Percentiles rank a stretch among this genome's conserved stretches.
Evolutionary conservation across 495 filamentous ascomycete genomes (phyloP).

Genomic region (Xanthoparmelia taractica): DNA sequence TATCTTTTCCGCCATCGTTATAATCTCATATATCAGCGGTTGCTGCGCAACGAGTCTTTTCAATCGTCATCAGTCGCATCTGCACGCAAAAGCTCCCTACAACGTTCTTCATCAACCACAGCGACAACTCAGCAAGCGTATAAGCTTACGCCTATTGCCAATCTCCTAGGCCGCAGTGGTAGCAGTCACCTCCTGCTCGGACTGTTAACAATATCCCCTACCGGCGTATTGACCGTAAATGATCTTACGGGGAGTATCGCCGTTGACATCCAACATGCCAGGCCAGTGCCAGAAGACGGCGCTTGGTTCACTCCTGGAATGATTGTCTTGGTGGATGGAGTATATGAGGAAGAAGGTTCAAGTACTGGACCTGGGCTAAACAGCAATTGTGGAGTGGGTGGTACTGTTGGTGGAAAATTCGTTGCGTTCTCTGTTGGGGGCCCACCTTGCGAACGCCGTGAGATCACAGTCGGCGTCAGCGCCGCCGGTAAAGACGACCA

Average conservation of each 20-base stretch:
- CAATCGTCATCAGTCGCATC: conserved; percentile 50
- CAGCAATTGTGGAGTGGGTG: conserved; percentile 71
- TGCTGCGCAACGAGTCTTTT: conserved; percentile 88
- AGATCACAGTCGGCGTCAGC: conserved; percentile 64
- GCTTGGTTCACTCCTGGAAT: conserved; percentile 90
- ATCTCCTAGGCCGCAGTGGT: conserved; percentile 82
- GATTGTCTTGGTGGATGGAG: conserved; percentile 88
- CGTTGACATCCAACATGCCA: conserved; percentile 73
- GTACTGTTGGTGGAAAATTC: conserved; percentile 81
- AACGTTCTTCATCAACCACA: conserved; percentile 49
- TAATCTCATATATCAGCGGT: conserved; percentile 79
- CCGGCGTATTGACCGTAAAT: conserved; percentile 71
- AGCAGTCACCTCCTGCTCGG: conserved; percentile 82
- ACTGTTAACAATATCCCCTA: conserved; percentile 70
- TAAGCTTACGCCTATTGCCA: conserved; percentile 87
- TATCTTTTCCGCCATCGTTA: conserved; percentile 80
- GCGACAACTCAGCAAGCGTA: conserved; percentile 53
- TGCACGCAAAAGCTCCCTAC: conserved; percentile 31
- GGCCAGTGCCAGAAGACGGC: conserved; percentile 72
- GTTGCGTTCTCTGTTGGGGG: conserved; percentile 82
- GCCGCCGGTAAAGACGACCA: conserved; percentile 44
- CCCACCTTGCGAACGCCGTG: conserved; percentile 79
- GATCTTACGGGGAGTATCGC: conserved; percentile 82
- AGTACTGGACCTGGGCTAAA: conserved; percentile 58
- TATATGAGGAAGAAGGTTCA: conserved; percentile 86